These are phyloP conservation scores for Penicillium canescens DNA, from an alignment of 495 filamentous ascomycete genomes.

Conservation along the genomic window DNA sequence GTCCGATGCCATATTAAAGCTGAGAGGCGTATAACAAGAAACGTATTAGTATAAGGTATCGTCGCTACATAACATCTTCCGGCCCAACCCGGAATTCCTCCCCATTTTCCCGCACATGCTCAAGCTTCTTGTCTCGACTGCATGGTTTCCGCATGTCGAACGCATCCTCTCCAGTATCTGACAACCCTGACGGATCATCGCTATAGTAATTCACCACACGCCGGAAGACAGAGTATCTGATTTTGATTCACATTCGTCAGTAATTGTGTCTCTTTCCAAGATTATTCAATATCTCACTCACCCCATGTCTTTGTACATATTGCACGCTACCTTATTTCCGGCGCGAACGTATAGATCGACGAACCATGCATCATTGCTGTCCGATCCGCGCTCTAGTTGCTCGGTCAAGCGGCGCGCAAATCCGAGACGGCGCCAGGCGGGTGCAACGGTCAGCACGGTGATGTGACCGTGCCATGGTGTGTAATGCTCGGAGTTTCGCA, in stretches of 20 bases:
- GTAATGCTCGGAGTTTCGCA: constrained; percentile 75
- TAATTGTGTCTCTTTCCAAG: not conserved
- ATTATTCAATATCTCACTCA: constrained; percentile 43
- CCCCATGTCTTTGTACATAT: constrained; percentile 88
- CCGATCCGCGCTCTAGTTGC: constrained; percentile 75
- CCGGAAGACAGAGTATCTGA: constrained; percentile 75
- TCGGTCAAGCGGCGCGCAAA: constrained; percentile 78
- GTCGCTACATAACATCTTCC: constrained; percentile 58
- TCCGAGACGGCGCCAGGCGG: constrained; percentile 79
- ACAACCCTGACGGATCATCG: constrained; percentile 64
- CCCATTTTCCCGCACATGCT: constrained; percentile 80
- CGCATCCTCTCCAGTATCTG: constrained; percentile 72
- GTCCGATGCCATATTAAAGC: too few relatives aligned
- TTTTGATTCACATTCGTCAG: constrained; percentile 1
- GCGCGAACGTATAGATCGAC: constrained; percentile 91
- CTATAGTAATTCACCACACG: constrained; percentile 90
- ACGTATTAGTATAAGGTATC: not conserved
- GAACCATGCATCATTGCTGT: constrained; percentile 85
- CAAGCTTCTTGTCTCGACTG: constrained; percentile 73
- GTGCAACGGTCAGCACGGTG: constrained; percentile 91
- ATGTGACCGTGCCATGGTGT: constrained; percentile 98
- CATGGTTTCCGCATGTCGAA: constrained; percentile 96
- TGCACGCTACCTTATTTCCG: constrained; percentile 82
- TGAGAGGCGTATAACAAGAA: too few relatives aligned
- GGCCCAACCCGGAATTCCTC: constrained; percentile 79